Conservation (phyloP, 2,329 filamentous ascomycete species). For the Whalleya microplaca region DNA sequence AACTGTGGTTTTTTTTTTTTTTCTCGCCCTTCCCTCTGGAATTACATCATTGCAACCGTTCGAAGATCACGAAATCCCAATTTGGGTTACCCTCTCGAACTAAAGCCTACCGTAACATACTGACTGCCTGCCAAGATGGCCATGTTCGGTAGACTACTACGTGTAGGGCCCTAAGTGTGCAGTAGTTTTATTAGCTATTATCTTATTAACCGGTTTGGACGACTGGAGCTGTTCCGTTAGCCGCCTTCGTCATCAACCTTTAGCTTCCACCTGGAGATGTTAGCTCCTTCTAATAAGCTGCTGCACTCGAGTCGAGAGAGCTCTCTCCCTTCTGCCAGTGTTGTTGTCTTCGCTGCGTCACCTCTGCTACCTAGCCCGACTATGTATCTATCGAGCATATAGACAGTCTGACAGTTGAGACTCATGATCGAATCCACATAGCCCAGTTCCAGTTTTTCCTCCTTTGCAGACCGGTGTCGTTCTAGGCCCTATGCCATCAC, state of each 20-base stretch:
- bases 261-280: constrained; percentile 4
- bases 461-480: too few species aligned
- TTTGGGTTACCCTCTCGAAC: background rate
- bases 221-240: constrained; percentile 8
- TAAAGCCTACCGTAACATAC: too few species aligned
- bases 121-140: background rate
- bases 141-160: background rate
- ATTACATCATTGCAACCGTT: background rate
- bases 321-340: background rate
- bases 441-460: background rate
- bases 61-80: background rate
- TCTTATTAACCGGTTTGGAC: background rate
- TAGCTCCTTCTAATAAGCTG: constrained; percentile 11
- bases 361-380: background rate
- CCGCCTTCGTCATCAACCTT: constrained; percentile 31
- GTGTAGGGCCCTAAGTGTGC: too few species aligned
- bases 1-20: background rate
- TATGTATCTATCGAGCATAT: background rate
- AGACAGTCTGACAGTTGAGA: too few species aligned
- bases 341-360: background rate
- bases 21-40: too few species aligned
- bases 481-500: constrained; percentile 3
- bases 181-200: too few species aligned
- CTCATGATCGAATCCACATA: background rate
- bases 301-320: constrained; percentile 2